These are phyloP conservation scores for Babesia ovata DNA, from an alignment of 169 alveolate genomes.

Conservation along the genomic window DNA sequence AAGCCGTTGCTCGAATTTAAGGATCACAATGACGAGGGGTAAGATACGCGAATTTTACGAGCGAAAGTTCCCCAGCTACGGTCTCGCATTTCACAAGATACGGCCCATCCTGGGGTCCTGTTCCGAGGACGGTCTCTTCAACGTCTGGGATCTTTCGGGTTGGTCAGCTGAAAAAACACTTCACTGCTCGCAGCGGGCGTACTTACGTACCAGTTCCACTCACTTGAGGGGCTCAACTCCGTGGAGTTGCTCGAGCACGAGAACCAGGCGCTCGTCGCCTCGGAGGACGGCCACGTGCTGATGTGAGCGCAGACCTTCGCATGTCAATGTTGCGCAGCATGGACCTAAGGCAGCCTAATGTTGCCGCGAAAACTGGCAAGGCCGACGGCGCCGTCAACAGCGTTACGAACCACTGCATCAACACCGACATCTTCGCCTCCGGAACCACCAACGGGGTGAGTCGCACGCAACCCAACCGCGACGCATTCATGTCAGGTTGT, in stretches of 20 bases:
- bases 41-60: neutral
- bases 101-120: slow-evolving; percentile 47
- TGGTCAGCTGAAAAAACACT: neutral
- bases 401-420: slow-evolving; percentile 35
- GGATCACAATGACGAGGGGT: slow-evolving; percentile 66
- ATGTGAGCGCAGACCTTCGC: slow-evolving; percentile 15
- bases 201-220: slow-evolving; percentile 32
- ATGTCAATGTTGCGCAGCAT: slow-evolving; percentile 3
- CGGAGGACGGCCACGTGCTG: slow-evolving; percentile 65
- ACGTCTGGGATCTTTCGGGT: slow-evolving; percentile 51
- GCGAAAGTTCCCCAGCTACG: slow-evolving; percentile 22
- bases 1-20: slow-evolving; percentile 26
- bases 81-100: slow-evolving; percentile 54
- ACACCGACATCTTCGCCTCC: slow-evolving; percentile 59
- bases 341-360: slow-evolving; percentile 1
- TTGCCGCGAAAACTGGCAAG: slow-evolving; percentile 23
- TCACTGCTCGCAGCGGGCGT: slow-evolving; percentile 2
- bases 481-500: slow-evolving; percentile 21
- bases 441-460: slow-evolving; percentile 65
- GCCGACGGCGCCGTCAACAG: slow-evolving; percentile 57
- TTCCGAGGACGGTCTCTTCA: slow-evolving; percentile 61
- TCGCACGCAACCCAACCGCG: neutral
- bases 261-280: slow-evolving; percentile 34
- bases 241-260: slow-evolving; percentile 45
- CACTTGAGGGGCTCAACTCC: slow-evolving; percentile 47